Base-by-base conservation (phyloP, 208 protist genomes). In the Crithidia brevicula region DNA sequence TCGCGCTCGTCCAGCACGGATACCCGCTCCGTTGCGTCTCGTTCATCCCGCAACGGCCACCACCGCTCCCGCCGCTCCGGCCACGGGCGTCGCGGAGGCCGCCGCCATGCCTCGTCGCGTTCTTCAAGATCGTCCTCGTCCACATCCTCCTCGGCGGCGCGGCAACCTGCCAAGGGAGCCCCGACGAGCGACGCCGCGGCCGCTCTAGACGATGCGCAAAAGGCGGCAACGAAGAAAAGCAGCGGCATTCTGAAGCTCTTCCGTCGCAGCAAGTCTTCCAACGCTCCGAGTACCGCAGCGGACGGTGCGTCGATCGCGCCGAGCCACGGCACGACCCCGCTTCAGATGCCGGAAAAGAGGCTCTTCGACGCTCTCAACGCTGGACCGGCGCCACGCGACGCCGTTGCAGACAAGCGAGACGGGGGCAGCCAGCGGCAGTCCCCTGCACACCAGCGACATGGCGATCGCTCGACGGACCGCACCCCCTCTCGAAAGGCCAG, bases 261-360 rank as follows among this genome's bases (percentile, higher is more conserved):
- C 34, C 69, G 61, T 25, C 60, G 69, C 43, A 36, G 31, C 61
- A 68, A 75, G 58, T 53, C 61, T 20, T 58, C 49, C 13, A 57
- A 30, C 10, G 3, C 40, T 3, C n/a, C 47, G 23, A 15, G 27
- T 15, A 20, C 27, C 15, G 51, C 36, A 3, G 28, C 22, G 1
- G 59, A 33, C 4, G 49, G 16, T 6, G 51, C 23, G 25, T 3
- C 50, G 33, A 40, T 22, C 1, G 45, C 15, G 30, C 28, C 33
- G 40, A 22, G 40, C 7, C 40, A 50, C 18, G 27, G 11, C 23
- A n/a, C 43, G 9, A 59, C 49, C 22, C 53, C 33, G n/a, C 43
- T 75, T n/a, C 22, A 62, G 15, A 64, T 75, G 61, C 61, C 52
- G n/a, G 28, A 25, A 11, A 67, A 57, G 53, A 38, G n/a, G 15